phyloP scores from a whole-genome alignment of 192 early-diverging fungal species.

The Coemansia sp. region DNA sequence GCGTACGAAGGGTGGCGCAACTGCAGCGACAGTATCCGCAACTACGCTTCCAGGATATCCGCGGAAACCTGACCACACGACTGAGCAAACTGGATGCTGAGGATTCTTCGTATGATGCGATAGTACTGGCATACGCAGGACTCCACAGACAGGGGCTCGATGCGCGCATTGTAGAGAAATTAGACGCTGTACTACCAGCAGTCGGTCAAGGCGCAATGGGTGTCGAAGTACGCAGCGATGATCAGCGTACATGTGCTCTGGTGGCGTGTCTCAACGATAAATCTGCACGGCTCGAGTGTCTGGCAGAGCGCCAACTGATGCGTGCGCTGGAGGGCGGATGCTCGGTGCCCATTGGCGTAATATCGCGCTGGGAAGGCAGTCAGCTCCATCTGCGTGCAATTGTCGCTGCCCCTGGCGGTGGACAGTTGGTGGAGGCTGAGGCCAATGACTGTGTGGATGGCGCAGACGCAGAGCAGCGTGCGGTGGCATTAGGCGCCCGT shows the following conservation, averaged over 20 bases:
- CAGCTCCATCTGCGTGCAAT: constrained; percentile 60
- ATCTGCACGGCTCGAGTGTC: constrained; percentile 56
- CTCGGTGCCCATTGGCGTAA: constrained; percentile 90
- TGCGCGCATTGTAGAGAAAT: constrained; percentile 68
- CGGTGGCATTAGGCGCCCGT: constrained; percentile 46
- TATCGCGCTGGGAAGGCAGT: constrained; percentile 51
- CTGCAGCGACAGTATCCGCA: constrained; percentile 74
- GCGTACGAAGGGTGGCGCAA: constrained; percentile 85
- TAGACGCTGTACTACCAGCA: constrained; percentile 76
- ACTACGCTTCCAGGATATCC: constrained; percentile 73
- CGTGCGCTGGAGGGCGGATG: constrained; percentile 90
- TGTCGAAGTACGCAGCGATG: constrained; percentile 75
- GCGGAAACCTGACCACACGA: constrained; percentile 84
- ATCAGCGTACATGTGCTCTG: constrained; percentile 52
- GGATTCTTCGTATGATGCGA: constrained; percentile 65
- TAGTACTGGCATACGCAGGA: constrained; percentile 87
- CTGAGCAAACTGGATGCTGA: constrained; percentile 77
- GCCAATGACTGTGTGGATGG: neutral
- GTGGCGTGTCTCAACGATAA: constrained; percentile 61
- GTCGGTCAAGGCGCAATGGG: constrained; percentile 92
- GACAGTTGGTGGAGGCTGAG: constrained; percentile 59
- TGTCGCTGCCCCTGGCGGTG: constrained; percentile 79
- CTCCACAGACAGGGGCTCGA: constrained; percentile 68
- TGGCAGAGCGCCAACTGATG: constrained; percentile 85
- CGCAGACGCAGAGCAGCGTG: constrained; percentile 16